phyloP scores from a whole-genome alignment of 768 basidiomycete species.

The Tylopilus sp. region DNA sequence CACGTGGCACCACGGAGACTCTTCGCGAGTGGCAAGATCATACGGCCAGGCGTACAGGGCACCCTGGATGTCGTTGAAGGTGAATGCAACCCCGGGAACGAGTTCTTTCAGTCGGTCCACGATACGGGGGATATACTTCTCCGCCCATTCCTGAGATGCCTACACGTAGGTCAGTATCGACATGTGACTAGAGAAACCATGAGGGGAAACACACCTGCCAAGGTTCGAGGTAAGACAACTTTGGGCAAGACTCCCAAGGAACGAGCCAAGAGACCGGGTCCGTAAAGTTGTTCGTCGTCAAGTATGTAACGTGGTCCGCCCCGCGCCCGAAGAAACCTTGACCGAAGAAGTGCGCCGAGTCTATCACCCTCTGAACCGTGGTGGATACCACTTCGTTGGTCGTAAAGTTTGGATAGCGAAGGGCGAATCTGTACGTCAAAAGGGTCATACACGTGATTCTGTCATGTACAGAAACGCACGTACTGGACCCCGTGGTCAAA shows the following conservation, averaged over 20 bases:
- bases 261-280: too few species aligned
- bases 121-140: conserved; percentile 37
- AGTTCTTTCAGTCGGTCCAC: conserved; percentile 33
- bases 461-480: too few species aligned
- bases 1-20: conserved; percentile 35
- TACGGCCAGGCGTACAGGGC: conserved; percentile 42
- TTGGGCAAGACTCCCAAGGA: conserved; percentile 37
- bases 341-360: too few species aligned
- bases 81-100: conserved; percentile 32
- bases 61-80: conserved; percentile 32
- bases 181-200: not conserved
- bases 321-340: conserved; percentile 36
- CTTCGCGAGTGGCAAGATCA: conserved; percentile 34
- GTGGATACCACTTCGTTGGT: too few species aligned
- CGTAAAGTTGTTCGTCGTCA: conserved; percentile 31
- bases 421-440: too few species aligned
- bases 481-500: too few species aligned
- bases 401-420: too few species aligned
- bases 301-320: conserved; percentile 21
- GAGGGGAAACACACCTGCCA: not conserved
- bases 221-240: not conserved
- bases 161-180: not conserved
- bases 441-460: too few species aligned
- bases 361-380: conserved; percentile 28
- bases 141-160: conserved; percentile 29